Percentiles rank a stretch among this genome's conserved stretches.
Conservation (phyloP, 352 stramenopile species). For the Saprolegnia parasitica region DNA sequence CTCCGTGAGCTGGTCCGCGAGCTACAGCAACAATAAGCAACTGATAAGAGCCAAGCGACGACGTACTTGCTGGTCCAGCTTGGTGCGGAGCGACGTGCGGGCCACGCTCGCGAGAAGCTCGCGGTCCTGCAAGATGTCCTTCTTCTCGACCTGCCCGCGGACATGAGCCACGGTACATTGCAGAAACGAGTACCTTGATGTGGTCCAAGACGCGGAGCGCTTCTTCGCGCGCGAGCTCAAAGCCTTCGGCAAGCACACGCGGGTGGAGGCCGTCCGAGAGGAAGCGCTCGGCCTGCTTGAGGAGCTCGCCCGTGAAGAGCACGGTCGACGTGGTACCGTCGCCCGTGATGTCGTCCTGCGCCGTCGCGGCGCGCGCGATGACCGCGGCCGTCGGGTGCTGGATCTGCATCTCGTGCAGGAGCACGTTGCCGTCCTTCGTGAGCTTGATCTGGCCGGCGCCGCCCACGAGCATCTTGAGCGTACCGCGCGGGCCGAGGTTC, state of each 20-base stretch:
- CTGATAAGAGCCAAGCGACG: not conserved
- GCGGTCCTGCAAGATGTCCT: conserved; percentile 88
- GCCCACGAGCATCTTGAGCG: conserved; percentile 99
- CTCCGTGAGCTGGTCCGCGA: conserved; percentile 91
- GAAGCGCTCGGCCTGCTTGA: conserved; percentile 97
- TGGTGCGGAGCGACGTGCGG: conserved; percentile 96
- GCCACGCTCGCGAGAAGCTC: conserved; percentile 93
- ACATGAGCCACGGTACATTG: conserved; percentile 12
- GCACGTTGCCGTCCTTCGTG: conserved; percentile 99
- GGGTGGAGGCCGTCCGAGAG: conserved; percentile 96
- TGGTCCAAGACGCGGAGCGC: conserved; percentile 91
- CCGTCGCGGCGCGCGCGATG: conserved; percentile 97
- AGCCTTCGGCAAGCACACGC: conserved; percentile 96
- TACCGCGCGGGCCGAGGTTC: conserved; percentile 94
- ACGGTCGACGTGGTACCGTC: conserved; percentile 99
- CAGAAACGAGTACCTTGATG: conserved; percentile 70
- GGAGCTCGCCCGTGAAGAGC: conserved; percentile 97
- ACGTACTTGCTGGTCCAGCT: conserved; percentile 90
- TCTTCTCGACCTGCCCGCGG: conserved; percentile 32
- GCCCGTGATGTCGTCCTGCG: conserved; percentile 93
- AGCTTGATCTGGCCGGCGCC: conserved; percentile 99
- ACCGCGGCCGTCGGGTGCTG: conserved; percentile 97
- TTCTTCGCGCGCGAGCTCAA: conserved; percentile 96
- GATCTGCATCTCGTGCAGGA: conserved; percentile 99
- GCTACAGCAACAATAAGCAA: conserved; percentile 31